Conservation (phyloP, 2,329 filamentous ascomycete species). For the Diplodia sapinea region DNA sequence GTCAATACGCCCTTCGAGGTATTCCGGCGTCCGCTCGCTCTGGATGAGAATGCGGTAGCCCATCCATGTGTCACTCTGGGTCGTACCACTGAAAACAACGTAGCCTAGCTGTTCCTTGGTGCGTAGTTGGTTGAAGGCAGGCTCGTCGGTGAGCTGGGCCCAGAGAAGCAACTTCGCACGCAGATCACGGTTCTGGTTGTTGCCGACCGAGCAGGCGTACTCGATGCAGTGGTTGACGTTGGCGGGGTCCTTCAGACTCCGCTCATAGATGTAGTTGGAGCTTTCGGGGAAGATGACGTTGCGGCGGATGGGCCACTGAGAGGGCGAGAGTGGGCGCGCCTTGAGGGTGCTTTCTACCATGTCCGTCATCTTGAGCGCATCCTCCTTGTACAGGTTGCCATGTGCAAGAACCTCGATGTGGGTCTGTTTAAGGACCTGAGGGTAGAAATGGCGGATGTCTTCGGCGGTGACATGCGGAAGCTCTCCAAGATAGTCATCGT, state of each 20-base stretch:
- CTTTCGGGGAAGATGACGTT: conserved; percentile 79
- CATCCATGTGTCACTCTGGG: conserved; percentile 72
- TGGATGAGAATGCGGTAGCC: conserved; percentile 92
- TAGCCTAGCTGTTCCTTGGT: conserved; percentile 98
- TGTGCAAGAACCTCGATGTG: conserved; percentile 89
- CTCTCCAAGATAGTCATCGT: conserved; percentile 80
- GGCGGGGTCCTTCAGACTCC: conserved; percentile 79
- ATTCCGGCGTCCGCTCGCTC: conserved; percentile 83
- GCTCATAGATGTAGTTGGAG: conserved; percentile 82
- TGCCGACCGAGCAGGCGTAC: conserved; percentile 53
- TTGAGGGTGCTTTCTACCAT: conserved; percentile 79
- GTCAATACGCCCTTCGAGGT: conserved; percentile 87
- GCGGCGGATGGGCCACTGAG: conserved; percentile 80
- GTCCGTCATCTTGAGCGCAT: conserved; percentile 83
- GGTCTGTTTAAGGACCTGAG: conserved; percentile 79
- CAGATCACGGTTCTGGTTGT: conserved; percentile 64
- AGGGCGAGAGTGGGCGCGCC: conserved; percentile 72
- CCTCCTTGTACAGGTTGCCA: conserved; percentile 93
- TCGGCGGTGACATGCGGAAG: conserved; percentile 75
- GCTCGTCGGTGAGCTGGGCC: conserved; percentile 90
- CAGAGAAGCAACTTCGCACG: conserved; percentile 81
- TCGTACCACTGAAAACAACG: conserved; percentile 84
- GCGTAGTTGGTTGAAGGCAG: conserved; percentile 89
- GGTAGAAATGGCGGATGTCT: conserved; percentile 77
- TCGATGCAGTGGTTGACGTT: conserved; percentile 72